Base-by-base conservation (phyloP, 257 asterid species). In the Solanum paucissectum region DNA sequence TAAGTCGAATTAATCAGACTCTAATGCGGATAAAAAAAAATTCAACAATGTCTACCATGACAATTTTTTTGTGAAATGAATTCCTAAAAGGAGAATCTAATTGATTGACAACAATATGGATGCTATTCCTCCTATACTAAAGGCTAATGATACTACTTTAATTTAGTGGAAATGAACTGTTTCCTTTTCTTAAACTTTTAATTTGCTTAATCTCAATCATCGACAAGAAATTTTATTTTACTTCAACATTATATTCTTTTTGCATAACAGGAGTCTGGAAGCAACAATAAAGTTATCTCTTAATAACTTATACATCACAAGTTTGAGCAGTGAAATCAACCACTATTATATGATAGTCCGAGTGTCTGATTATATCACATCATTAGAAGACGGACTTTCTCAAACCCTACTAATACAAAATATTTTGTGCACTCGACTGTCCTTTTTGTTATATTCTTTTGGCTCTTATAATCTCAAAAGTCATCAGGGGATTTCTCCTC, bases 151-250 rank as follows among this genome's bases (percentile, higher is more conserved):
- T 11, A 75, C 33, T n/a, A 40, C 68, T 86, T 46, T 49, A 33
- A 49, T 49, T 32, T 49, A 82, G 88, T 77, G 83, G 76, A 64
- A 27, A 21, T 85, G 87, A 42, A 68, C 46, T 52, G 29, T 38
- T 49, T 58, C 36, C 42, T 60, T 34, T 18, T 68, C 10, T 49
- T 60, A 16, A 83, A 38, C 34, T 83, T 27, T 27, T 20, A 6
- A n/a, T 27, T 8, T 68, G 73, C 69, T 81, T 82, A 49, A 46
- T 82, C n/a, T 27, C 40, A 32, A 49, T 86, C 85, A 69, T 34
- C 85, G 84, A 69, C 18, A 86, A 86, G 76, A 88, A 66, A 36
- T 18, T 14, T 71, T 86, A 79, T 85, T 69, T 58, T 58, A 33
- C 38, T 14, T 46, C 40, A 44, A 81, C 68, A 29, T 1, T 9